Evolutionary conservation across 2,329 filamentous ascomycete species (phyloP), one percentile per base, ranked within the genome.

Genomic region (Myriosclerotinia scirpicola): DNA sequence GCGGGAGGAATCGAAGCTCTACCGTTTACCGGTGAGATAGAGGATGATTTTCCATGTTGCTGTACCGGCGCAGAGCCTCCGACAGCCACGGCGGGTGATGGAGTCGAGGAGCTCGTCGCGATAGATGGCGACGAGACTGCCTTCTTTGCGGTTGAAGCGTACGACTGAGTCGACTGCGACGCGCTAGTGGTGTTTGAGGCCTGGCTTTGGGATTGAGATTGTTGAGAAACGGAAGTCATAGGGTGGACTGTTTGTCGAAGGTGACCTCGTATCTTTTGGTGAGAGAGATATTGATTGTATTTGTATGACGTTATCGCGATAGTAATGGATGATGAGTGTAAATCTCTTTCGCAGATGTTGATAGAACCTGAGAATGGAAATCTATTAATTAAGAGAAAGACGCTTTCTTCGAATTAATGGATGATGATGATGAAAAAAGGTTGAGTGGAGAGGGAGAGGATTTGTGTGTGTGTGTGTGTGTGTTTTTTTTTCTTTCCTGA

Each of bases 11-110:
- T 89, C 79, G 87, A 83, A 72, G 84, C 82, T 81, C 90, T 90
- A 85, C 92, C 92, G 85, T 96, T 97, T 85, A 96, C 86, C 78
- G 90, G 87, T 83, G 91, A 88, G 75, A 87, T 85, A 75, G 89
- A 86, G 77, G 86, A 83, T 78, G 85, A 80, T 77, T 88, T 87
- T 73, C 84, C 86, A 85, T 85, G 81, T 79, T 86, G 83, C 77
- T 84, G 79, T 76, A 80, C 77, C 72, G 82, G 77, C 70, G 80
- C 78, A 76, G 83, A 81, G 68, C 82, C 82, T 76, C 82, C 83
- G 76, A 84, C 81, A 77, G 84, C 85, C 77, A 84, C 80, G 71
- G 81, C 76, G 72, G 85, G 82, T 66, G 82, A 77, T 69, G 84
- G 82, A 72, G 79, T 81, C 73, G 80, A 81, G 71, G 85, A 84